phyloP scores from a whole-genome alignment of 257 asterid genomes.

The Forsythia suspensa region DNA sequence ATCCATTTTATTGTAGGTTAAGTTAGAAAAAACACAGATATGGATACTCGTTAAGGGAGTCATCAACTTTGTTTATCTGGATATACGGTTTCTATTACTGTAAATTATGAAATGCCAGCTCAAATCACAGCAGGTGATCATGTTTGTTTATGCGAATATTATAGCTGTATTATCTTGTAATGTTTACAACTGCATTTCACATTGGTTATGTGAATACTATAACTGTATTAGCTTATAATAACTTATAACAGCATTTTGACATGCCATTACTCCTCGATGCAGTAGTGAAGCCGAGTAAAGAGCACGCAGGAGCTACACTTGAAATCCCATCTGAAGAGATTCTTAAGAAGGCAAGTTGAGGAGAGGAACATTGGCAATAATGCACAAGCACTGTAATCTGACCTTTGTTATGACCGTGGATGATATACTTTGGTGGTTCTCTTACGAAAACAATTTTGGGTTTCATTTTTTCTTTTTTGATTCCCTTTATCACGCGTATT shows the following conservation, averaged over 20 bases:
- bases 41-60: not conserved
- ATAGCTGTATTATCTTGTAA: not conserved
- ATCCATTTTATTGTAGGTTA: not conserved
- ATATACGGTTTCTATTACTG: not conserved
- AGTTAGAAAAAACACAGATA: not conserved
- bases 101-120: not conserved
- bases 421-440: not conserved
- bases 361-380: constrained; percentile 8
- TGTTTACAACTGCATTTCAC: not conserved
- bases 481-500: not conserved
- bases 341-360: constrained; percentile 48
- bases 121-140: not conserved
- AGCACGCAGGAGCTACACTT: constrained; percentile 81
- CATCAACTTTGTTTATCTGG: not conserved
- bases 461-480: not conserved
- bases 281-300: constrained; percentile 78
- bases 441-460: not conserved
- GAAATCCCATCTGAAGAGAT: constrained; percentile 86
- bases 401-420: not conserved
- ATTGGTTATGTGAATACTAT: not conserved
- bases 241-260: not conserved
- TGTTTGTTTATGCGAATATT: not conserved
- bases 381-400: not conserved
- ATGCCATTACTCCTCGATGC: constrained; percentile 27
- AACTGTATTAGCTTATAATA: not conserved